Percentiles rank a stretch among this genome's conserved stretches.
Evolutionary conservation across 2,329 filamentous ascomycete genomes (phyloP).

Genomic region (Cordyceps pruinosa): DNA sequence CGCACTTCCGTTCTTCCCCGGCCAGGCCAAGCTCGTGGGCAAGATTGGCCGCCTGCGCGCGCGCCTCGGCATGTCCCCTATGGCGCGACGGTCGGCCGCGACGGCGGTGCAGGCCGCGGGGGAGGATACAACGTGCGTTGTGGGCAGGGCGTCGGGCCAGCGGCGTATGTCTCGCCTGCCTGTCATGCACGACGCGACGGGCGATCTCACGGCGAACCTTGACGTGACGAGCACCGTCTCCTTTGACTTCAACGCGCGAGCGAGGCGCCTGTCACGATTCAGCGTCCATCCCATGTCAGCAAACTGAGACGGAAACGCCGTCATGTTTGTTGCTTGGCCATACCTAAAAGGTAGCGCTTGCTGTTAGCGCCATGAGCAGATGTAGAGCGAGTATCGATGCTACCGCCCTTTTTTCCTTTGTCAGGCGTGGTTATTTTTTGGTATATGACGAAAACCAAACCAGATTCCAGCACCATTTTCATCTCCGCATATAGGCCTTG

Average conservation of each 20-base stretch:
- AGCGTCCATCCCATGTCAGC: slow-evolving; percentile 10
- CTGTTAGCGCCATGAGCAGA: too few species aligned
- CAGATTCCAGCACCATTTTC: not conserved
- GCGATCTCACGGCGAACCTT: slow-evolving; percentile 3
- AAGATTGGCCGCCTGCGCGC: slow-evolving; percentile 60
- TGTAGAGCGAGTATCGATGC: too few species aligned
- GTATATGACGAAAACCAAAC: not conserved
- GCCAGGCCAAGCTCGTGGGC: slow-evolving; percentile 67
- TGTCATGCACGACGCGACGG: slow-evolving; percentile 3
- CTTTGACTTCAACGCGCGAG: slow-evolving; percentile 4
- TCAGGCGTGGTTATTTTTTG: not conserved
- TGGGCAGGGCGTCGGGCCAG: not conserved
- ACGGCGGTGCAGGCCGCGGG: not conserved
- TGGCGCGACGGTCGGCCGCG: slow-evolving; percentile 9
- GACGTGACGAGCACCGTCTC: slow-evolving; percentile 9
- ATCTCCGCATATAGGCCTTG: not conserved
- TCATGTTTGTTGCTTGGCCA: not conserved
- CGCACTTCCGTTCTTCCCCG: slow-evolving; percentile 78
- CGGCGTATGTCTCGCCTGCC: slow-evolving; percentile 10
- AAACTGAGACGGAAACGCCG: not conserved
- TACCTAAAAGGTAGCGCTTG: not conserved
- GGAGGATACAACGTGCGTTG: not conserved
- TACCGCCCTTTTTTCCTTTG: not conserved
- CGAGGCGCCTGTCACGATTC: slow-evolving; percentile 16
- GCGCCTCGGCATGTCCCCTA: slow-evolving; percentile 35